These are phyloP conservation scores for Mortierella sp. DNA, from an alignment of 371 early-diverging fungal species.

Conservation along the genomic window DNA sequence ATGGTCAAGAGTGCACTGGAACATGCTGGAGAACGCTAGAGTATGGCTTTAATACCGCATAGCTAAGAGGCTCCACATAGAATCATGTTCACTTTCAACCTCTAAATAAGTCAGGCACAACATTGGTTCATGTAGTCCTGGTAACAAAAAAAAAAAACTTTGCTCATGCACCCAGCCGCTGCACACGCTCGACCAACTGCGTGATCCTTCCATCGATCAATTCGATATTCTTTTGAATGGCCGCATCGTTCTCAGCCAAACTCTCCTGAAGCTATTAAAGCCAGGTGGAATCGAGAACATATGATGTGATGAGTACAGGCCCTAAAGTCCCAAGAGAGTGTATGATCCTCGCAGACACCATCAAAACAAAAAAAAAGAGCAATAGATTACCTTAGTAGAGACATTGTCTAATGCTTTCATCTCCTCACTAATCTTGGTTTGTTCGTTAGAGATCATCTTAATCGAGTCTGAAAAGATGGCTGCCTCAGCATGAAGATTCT, in stretches of 20 bases:
- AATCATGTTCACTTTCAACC: too few species aligned
- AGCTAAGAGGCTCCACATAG: too few species aligned
- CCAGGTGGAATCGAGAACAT: not conserved
- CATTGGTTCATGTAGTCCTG: not conserved
- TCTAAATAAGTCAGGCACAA: not conserved
- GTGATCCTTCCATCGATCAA: conserved; percentile 73
- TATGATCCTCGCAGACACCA: too few species aligned
- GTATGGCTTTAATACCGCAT: too few species aligned
- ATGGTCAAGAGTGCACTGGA: not conserved
- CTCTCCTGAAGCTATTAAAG: conserved; percentile 65
- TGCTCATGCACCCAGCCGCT: conserved; percentile 51
- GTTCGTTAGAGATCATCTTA: conserved; percentile 77
- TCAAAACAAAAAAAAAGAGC: too few species aligned
- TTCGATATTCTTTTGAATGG: conserved; percentile 74
- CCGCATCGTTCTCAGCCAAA: conserved; percentile 71
- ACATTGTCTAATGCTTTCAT: conserved; percentile 73
- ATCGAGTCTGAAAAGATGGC: conserved; percentile 81
- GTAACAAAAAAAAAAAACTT: not conserved
- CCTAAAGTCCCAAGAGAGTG: too few species aligned
- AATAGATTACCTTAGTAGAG: conserved; percentile 56
- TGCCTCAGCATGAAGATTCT: conserved; percentile 84
- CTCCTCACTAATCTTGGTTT: conserved; percentile 75
- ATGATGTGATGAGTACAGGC: not conserved
- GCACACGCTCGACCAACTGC: conserved; percentile 70
- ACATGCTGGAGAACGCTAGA: not conserved